These are phyloP conservation scores for Mucor lusitanicus DNA, from an alignment of 371 early-diverging fungal genomes.

Conservation along the genomic window DNA sequence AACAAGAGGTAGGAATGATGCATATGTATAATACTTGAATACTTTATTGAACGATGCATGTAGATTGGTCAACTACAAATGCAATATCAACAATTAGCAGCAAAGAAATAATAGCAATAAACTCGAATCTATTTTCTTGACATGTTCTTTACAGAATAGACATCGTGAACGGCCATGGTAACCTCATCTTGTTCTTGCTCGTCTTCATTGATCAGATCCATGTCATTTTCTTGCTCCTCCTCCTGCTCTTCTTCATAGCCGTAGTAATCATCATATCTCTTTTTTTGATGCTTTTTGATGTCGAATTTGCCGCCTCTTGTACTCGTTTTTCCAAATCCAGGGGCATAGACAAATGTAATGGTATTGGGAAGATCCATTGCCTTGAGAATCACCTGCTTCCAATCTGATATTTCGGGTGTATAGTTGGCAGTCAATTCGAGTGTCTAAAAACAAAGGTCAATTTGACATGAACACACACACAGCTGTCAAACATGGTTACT, in stretches of 20 bases:
- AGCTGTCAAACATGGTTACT: not conserved
- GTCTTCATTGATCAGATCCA: constrained; percentile 9
- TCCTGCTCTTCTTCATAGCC: not conserved
- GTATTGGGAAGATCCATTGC: not conserved
- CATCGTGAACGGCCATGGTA: constrained; percentile 2
- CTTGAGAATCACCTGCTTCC: constrained; percentile 24
- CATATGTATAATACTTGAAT: too few species aligned
- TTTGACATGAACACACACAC: not conserved
- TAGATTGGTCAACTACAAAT: constrained; percentile 36
- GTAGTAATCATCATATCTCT: constrained; percentile 8
- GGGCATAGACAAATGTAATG: constrained; percentile 7
- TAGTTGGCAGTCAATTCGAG: constrained; percentile 24
- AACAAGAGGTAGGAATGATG: constrained; percentile 60
- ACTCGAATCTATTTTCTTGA: not conserved
- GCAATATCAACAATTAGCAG: constrained; percentile 33
- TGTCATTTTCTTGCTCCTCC: not conserved
- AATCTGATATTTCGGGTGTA: constrained; percentile 33
- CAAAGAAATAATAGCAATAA: constrained; percentile 20
- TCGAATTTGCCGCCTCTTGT: constrained; percentile 35
- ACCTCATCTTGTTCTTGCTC: constrained; percentile 10
- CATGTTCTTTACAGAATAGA: constrained; percentile 15
- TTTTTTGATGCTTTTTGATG: constrained; percentile 13
- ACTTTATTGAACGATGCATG: not conserved
- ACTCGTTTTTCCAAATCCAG: constrained; percentile 15
- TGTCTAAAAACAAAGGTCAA: constrained; percentile 12